Evolutionary conservation across 78 protist species (phyloP), one percentile per base, ranked within the genome.

Genomic region (Dictyostelium purpureum): DNA sequence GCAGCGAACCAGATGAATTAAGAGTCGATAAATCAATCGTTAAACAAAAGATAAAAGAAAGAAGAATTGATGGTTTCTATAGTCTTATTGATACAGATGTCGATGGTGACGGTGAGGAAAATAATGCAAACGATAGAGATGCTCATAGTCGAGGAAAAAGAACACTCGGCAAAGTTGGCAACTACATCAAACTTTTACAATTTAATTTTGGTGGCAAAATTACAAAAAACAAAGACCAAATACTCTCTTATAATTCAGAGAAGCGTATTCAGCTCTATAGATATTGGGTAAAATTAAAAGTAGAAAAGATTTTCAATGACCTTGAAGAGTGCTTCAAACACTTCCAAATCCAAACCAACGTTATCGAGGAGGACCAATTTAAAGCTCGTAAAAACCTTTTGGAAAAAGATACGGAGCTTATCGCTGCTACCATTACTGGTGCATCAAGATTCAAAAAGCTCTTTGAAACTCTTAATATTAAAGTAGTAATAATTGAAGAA

Each of bases 311-410:
- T 40, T 24, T 33, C 74, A n/a, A 88, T 2, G 12, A 95, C 76
- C 76, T 94, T 43, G 77, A 73, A 33, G 96, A 88, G 35, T 85
- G 59, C 24, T 74, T 40, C 14, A 37, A 28, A 14, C 12, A 31
- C 5, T 49, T 5, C 21, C 88, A 24, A 40, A 37, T n/a, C 47
- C 83, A 96, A 6, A 95, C 97, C 19, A 97, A 97, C n/a, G 18
- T 31, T 37, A 65, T 77, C 2, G 45, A 42, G 4, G 45, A 38
- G 6, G 57, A 66, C 12, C 75, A 88, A 19, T n/a, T n/a, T n/a
- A n/a, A n/a, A n/a, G n/a, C n/a, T n/a, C n/a, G n/a, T n/a, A 7
- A 26, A 18, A 28, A 47, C 7, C 70, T 77, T 11, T 16, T 88
- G 0, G 79, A 87, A n/a, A n/a, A 4, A 6, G 28, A 14, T 38